Conservation (phyloP, 78 protist species). For the Dictyostelium firmibasis region DNA sequence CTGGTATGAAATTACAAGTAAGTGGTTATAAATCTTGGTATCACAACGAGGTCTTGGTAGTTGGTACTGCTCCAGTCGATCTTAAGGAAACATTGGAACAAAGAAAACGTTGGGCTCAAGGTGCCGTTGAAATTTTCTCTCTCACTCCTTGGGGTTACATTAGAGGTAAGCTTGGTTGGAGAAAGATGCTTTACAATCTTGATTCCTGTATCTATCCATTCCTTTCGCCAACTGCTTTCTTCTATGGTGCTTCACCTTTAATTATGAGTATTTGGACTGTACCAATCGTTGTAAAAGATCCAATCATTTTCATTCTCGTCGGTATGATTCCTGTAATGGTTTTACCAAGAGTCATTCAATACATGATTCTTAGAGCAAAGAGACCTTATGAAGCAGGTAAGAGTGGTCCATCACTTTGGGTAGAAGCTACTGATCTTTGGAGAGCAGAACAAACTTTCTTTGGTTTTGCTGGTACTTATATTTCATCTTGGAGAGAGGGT, state of each 20-base stretch:
- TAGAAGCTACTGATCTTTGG: conserved; percentile 78
- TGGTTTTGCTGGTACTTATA: conserved; percentile 77
- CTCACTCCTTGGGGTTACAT: conserved; percentile 75
- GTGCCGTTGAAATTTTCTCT: conserved; percentile 78
- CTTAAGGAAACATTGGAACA: conserved; percentile 75
- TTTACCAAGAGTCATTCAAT: conserved; percentile 67
- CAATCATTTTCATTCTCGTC: conserved; percentile 71
- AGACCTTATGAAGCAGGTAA: conserved; percentile 78
- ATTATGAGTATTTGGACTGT: conserved; percentile 75
- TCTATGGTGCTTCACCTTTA: conserved; percentile 73
- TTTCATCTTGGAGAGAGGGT: conserved; percentile 72
- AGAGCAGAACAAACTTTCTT: conserved; percentile 81
- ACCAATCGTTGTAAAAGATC: conserved; percentile 79
- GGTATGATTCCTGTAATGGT: conserved; percentile 81
- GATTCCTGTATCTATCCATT: conserved; percentile 78
- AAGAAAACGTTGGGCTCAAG: conserved; percentile 83
- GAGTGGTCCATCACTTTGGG: conserved; percentile 79
- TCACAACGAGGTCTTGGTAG: conserved; percentile 69
- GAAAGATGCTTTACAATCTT: conserved; percentile 75
- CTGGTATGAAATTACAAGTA: conserved; percentile 79
- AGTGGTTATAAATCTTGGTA: conserved; percentile 77
- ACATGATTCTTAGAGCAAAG: conserved; percentile 61
- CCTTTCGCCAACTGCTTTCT: conserved; percentile 76
- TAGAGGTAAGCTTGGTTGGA: conserved; percentile 56
- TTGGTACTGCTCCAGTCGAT: conserved; percentile 81